Base-by-base conservation (phyloP, 371 early-diverging fungal genomes). In the Coemansia linderi region DNA sequence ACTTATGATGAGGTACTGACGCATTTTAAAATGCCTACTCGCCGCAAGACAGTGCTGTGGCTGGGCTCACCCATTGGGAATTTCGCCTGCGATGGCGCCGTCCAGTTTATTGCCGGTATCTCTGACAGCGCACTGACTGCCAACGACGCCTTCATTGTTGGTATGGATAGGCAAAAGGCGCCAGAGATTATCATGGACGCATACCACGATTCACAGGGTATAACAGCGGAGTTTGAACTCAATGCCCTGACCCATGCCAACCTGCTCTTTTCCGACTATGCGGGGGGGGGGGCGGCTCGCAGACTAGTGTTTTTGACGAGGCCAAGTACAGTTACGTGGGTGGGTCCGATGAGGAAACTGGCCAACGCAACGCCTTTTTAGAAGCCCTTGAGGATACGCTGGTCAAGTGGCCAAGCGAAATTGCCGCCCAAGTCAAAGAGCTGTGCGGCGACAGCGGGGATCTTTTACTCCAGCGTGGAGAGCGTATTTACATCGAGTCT, bases 41-140 rank as follows among this genome's bases (percentile, higher is more conserved):
- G 79, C 6, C 88, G 84, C 41, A 92, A 92, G 76, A 83, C 86
- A 4, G 80, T 93, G 13, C 79, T 94, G 38, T 96, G 95, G 95
- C 85, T 96, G 40, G 96, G 96, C 0, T 92, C 92, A 13, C 92
- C 93, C 0, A 89, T 96, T 54, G 95, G 96, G 15, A 95, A 95
- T 75, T 77, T 86, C 54, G 84, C 75, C n/a, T 12, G 90, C 88
- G 10, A 80, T 63, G 10, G 81, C 9, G 39, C 39, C 39, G 39
- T 13, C 12, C 39, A 62, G 0, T 89, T 92, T 59, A 70, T 91
- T 6, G 22, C 75, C 1, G 75, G 75, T 4, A 80, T 90, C n/a
- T 72, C 72, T 22, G 84, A 88, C 52, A 76, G 80, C 33, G 88
- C 87, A 3, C 80, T 91, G 75, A 79, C 85, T n/a, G 81, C 85